These are phyloP conservation scores for Trametes gibbosa DNA, from an alignment of 768 basidiomycete genomes.

Conservation along the genomic window DNA sequence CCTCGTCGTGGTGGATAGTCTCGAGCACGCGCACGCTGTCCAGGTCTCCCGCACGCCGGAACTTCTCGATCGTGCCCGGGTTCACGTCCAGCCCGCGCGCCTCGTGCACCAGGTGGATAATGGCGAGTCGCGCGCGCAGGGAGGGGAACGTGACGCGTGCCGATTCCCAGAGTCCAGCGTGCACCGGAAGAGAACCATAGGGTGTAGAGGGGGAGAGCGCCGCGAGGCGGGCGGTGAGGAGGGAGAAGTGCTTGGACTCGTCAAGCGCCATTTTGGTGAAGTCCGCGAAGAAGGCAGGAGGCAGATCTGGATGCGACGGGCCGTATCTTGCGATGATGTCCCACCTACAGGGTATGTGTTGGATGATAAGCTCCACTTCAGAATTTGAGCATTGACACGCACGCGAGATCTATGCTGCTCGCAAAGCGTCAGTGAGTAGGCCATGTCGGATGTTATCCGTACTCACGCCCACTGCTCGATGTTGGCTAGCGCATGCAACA, in stretches of 20 bases:
- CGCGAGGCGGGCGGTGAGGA: conserved; percentile 60
- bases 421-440: background rate
- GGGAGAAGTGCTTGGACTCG: conserved; percentile 81
- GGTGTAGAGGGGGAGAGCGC: conserved; percentile 62
- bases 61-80: conserved; percentile 73
- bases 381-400: too few species aligned
- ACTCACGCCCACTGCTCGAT: conserved; percentile 90
- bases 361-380: too few species aligned
- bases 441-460: background rate
- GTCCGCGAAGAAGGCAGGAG: conserved; percentile 75
- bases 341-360: conserved; percentile 49
- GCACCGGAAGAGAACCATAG: conserved; percentile 70
- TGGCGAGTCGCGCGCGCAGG: conserved; percentile 69
- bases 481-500: conserved; percentile 81
- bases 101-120: conserved; percentile 85
- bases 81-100: conserved; percentile 84
- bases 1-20: conserved; percentile 78
- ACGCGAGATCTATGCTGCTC: conserved; percentile 70
- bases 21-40: conserved; percentile 70
- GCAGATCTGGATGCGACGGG: conserved; percentile 53
- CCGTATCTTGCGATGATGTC: conserved; percentile 82
- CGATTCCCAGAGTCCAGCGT: conserved; percentile 79
- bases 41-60: conserved; percentile 59
- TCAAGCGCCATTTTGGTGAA: conserved; percentile 84
- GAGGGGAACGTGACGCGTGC: conserved; percentile 66